phyloP scores from a whole-genome alignment of 768 basidiomycete species.

The Postia placenta region DNA sequence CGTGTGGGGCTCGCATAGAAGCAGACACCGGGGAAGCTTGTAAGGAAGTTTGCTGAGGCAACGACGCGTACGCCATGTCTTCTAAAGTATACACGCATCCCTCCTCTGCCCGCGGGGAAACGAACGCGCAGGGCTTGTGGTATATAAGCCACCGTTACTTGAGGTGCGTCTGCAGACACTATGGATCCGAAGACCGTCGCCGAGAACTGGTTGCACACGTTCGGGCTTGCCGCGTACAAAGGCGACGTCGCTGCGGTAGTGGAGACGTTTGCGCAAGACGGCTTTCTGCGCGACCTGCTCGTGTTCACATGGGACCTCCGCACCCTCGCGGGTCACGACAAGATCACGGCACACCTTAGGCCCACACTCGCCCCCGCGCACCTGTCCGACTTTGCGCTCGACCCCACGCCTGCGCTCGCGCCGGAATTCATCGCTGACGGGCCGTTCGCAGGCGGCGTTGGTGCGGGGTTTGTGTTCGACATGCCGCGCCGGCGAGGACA shows the following conservation, averaged over 20 bases:
- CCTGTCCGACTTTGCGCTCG: constrained; percentile 20
- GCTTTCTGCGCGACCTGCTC: constrained; percentile 38
- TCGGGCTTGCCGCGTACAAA: constrained; percentile 15
- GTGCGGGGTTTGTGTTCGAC: constrained; percentile 29
- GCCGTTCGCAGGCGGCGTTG: constrained; percentile 15
- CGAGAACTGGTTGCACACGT: constrained; percentile 24
- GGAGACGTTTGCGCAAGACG: constrained; percentile 26
- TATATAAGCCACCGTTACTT: no score
- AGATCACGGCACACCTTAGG: constrained; percentile 28
- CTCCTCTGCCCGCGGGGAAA: no score
- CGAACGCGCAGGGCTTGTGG: no score
- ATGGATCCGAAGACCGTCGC: constrained; percentile 12
- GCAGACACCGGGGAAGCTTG: no score
- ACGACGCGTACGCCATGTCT: no score
- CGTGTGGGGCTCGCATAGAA: no score
- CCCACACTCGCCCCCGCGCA: constrained; percentile 16
- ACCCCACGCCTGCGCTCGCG: constrained; percentile 5
- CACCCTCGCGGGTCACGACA: constrained; percentile 27
- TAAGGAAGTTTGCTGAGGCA: no score
- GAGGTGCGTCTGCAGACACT: no score
- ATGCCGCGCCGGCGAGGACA: constrained; percentile 26
- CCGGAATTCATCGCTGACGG: constrained; percentile 6
- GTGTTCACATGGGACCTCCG: constrained; percentile 39
- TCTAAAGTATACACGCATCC: no score
- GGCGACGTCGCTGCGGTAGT: constrained; percentile 19